These are phyloP conservation scores for Cadophora sp. DNA, from an alignment of 2,329 filamentous ascomycete species.

Conservation along the genomic window DNA sequence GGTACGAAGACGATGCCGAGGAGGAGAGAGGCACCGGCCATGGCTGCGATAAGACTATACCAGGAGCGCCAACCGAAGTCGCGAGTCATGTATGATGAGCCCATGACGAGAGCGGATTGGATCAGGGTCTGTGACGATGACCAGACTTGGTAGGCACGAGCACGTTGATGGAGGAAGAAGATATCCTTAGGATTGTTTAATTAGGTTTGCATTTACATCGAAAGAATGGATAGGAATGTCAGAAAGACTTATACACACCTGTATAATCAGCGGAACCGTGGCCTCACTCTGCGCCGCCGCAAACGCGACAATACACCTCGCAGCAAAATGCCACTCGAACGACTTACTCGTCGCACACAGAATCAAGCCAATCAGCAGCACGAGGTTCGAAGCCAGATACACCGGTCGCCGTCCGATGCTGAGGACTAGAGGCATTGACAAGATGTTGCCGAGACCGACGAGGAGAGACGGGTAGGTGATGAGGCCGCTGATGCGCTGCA, in stretches of 20 bases:
- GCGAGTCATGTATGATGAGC: conserved; percentile 1
- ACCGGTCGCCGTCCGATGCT: neutral
- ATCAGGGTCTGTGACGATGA: neutral
- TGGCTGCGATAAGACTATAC: neutral
- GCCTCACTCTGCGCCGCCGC: neutral
- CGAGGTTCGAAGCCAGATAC: neutral
- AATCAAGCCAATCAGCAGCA: neutral
- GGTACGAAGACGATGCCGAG: neutral
- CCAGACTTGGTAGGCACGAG: conserved; percentile 1
- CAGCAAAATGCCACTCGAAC: conserved; percentile 1
- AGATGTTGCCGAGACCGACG: neutral
- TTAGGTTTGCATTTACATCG: neutral
- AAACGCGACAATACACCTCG: neutral
- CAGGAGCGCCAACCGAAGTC: neutral
- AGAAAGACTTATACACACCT: neutral
- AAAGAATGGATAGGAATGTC: neutral
- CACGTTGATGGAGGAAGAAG: conserved; percentile 1
- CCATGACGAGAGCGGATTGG: conserved; percentile 6
- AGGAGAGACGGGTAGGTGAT: neutral
- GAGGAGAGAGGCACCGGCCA: neutral
- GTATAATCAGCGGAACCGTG: neutral
- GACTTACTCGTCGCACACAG: neutral
- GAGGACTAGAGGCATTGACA: neutral
- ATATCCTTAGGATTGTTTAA: neutral
- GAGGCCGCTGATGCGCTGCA: neutral